These are phyloP conservation scores for Nectriaceae sp. DNA, from an alignment of 2,329 filamentous ascomycete genomes.

Conservation along the genomic window DNA sequence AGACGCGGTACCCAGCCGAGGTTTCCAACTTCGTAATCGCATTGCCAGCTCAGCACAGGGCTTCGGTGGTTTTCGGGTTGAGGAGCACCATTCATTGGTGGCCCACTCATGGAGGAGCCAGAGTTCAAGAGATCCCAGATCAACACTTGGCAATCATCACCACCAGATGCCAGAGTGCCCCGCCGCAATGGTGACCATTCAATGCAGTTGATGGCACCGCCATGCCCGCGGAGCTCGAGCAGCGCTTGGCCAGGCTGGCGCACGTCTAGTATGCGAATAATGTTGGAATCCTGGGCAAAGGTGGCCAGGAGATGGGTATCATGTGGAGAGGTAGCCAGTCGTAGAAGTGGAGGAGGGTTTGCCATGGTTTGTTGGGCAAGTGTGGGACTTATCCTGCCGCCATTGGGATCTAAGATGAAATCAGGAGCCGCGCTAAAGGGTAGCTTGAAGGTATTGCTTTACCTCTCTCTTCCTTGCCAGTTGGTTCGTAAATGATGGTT, in stretches of 20 bases:
- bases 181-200: constrained; percentile 92
- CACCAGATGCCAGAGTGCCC: constrained; percentile 88
- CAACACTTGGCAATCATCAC: constrained; percentile 87
- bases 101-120: constrained; percentile 43
- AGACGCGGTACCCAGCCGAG: constrained; percentile 80
- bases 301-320: constrained; percentile 96
- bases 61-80: constrained; percentile 60
- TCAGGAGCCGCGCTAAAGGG: constrained; percentile 16
- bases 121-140: constrained; percentile 88
- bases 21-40: constrained; percentile 85
- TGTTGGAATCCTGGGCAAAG: constrained; percentile 88
- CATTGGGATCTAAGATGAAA: constrained; percentile 50
- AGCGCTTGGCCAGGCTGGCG: constrained; percentile 94
- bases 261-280: constrained; percentile 94
- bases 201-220: constrained; percentile 83
- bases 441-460: constrained; percentile 26
- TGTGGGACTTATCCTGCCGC: constrained; percentile 70
- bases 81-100: constrained; percentile 50
- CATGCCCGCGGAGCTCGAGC: constrained; percentile 88
- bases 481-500: constrained; percentile 98
- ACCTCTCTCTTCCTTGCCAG: constrained; percentile 79
- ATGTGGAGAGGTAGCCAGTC: constrained; percentile 87
- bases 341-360: constrained; percentile 75
- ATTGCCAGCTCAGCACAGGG: constrained; percentile 78
- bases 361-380: constrained; percentile 76